phyloP scores from a whole-genome alignment of 129 eudicot species.

The Heracleum sosnowskyi region DNA sequence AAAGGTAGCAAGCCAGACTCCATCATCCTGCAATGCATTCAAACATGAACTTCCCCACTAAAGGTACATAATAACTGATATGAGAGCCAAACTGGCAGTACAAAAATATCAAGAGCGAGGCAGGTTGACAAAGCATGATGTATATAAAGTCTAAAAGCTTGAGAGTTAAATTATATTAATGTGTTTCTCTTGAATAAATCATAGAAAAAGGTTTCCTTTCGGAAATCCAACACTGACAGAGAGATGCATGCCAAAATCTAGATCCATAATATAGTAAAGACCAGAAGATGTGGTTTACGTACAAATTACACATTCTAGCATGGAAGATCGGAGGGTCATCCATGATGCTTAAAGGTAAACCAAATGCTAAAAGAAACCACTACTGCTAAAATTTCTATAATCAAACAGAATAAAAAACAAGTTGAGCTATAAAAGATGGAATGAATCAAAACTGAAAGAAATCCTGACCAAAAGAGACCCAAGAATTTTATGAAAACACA shows the following conservation, averaged over 20 bases:
- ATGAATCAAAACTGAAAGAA: neutral
- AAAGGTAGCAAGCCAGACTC: slow-evolving; percentile 70
- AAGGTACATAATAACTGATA: neutral
- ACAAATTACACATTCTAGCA: neutral
- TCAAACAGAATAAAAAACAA: neutral
- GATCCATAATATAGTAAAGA: neutral
- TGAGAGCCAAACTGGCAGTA: neutral
- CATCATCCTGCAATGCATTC: slow-evolving; percentile 68
- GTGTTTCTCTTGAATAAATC: neutral
- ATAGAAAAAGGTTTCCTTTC: neutral
- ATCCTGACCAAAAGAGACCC: neutral
- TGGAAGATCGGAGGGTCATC: neutral
- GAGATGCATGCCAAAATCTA: neutral
- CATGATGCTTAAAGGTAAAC: neutral
- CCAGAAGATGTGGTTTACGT: neutral
- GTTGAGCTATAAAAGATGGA: neutral
- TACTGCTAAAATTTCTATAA: neutral
- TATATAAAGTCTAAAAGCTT: neutral
- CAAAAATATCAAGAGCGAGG: neutral
- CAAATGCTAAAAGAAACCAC: too few species aligned
- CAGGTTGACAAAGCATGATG: neutral
- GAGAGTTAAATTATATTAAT: neutral
- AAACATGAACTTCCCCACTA: neutral
- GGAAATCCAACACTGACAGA: neutral
- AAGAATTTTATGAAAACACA: neutral